These are phyloP conservation scores for Leishmania gerbilli DNA, from an alignment of 208 protist genomes.

Conservation along the genomic window DNA sequence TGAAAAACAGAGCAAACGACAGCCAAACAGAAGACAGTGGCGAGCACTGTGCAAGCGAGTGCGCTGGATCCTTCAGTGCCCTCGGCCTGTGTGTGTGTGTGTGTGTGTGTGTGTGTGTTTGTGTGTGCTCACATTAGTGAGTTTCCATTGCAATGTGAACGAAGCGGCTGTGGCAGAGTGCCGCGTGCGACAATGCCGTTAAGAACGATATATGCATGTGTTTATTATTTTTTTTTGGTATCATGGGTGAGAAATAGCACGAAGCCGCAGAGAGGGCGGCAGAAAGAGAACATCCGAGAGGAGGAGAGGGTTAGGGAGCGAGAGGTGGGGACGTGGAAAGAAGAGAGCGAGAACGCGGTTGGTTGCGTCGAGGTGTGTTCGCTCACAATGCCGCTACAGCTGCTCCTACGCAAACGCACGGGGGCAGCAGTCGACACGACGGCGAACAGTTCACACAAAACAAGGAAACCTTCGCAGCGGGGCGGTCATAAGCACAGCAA, in stretches of 20 bases:
- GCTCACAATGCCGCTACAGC: not conserved
- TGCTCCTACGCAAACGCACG: not conserved
- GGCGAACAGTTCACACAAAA: conserved; percentile 8
- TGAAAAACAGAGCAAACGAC: not conserved
- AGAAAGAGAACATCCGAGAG: not conserved
- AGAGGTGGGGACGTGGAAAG: not conserved
- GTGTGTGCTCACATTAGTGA: not conserved
- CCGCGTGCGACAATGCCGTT: not conserved
- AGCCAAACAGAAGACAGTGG: not conserved
- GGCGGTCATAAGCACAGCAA: too few relatives aligned
- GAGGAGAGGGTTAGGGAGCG: not conserved
- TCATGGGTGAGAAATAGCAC: not conserved
- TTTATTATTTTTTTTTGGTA: too few relatives aligned
- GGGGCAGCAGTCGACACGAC: not conserved
- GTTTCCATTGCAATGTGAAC: not conserved
- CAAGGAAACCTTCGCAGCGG: conserved; percentile 9
- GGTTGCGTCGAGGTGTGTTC: not conserved
- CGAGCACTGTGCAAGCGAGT: not conserved
- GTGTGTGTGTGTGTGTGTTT: not conserved
- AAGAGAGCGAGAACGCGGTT: not conserved
- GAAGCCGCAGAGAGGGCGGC: not conserved
- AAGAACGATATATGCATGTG: not conserved
- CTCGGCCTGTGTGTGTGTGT: not conserved
- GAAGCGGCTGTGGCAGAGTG: not conserved
- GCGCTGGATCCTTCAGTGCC: not conserved